A percentile compares a stretch with the other conserved stretches of the same genome.
Conservation (phyloP, 805 yeast species). For the Wickerhamiella australiensis region DNA sequence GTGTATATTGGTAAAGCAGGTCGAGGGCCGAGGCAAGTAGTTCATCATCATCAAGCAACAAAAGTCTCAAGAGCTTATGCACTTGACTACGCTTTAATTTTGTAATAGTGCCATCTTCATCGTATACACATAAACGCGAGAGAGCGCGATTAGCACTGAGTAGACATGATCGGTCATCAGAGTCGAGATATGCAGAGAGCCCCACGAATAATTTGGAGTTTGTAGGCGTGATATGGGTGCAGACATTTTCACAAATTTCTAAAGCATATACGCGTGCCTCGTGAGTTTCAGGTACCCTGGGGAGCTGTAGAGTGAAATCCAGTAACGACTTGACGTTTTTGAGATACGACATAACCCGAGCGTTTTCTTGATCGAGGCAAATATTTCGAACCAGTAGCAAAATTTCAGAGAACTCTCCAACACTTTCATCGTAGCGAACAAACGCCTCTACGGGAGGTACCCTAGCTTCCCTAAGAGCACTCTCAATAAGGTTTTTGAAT, state of each 20-base stretch:
- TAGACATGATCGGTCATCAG: slow-evolving; percentile 55
- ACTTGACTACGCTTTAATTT: slow-evolving; percentile 38
- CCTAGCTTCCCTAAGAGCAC: slow-evolving; percentile 19
- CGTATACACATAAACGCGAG: slow-evolving; percentile 63
- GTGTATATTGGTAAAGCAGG: slow-evolving; percentile 67
- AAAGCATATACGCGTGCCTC: slow-evolving; percentile 41
- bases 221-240: slow-evolving; percentile 68
- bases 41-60: slow-evolving; percentile 58
- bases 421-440: slow-evolving; percentile 13
- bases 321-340: slow-evolving; percentile 38
- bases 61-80: slow-evolving; percentile 42
- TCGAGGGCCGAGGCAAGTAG: slow-evolving; percentile 62
- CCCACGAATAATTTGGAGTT: slow-evolving; percentile 53
- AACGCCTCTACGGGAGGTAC: slow-evolving; percentile 11
- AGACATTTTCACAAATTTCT: slow-evolving; percentile 74
- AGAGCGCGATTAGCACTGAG: slow-evolving; percentile 63
- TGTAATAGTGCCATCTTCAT: slow-evolving; percentile 41
- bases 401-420: slow-evolving; percentile 34
- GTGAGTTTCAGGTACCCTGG: slow-evolving; percentile 17
- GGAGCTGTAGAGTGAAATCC: slow-evolving; percentile 26
- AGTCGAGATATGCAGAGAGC: slow-evolving; percentile 39
- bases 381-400: slow-evolving; percentile 66
- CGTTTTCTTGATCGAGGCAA: slow-evolving; percentile 71
- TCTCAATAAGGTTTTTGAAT: slow-evolving; percentile 22
- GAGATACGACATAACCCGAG: slow-evolving; percentile 50